Evolutionary conservation across 805 yeast species (phyloP), one percentile per base, ranked within the genome.

Genomic region (Metschnikowia proteae): DNA sequence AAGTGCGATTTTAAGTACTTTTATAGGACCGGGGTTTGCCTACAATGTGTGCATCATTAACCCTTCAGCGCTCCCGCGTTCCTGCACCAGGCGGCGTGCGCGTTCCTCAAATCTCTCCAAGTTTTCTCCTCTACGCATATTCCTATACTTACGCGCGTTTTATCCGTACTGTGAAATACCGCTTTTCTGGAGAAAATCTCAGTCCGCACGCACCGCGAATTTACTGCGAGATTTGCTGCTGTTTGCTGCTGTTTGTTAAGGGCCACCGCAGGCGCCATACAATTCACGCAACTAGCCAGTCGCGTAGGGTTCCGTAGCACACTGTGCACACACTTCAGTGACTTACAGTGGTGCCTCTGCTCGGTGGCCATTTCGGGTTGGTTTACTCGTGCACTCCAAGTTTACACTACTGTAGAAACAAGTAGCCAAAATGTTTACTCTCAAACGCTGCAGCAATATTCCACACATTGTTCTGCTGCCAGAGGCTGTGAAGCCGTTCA

Each of bases 131-230:
- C 48, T 49, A 49, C 54, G 43, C 50, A 27, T 35, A 43, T 35
- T 47, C 52, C 52, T 48, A 43, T 22, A 52, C 46, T 54, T 52
- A 54, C 56, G 49, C 58, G 56, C 51, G 50, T 43, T 26, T 41
- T 17, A 23, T 17, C 26, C 47, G 52, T 38, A 36, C 55, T 43
- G 23, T 2, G 5, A 43, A 37, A 47, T 55, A 55, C 58, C 32
- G 38, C 27, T 37, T 8, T 36, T 5, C 6, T 31, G 26, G 47
- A 10, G 53, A 48, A 50, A 44, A n/a, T 28, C 23, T 33, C 35
- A 33, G 45, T 33, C 17, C 29, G 6, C 22, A 38, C 11, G 31
- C 47, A 11, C 50, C 47, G 28, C 41, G 38, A 17, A 17, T 23
- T 17, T 43, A 8, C 22, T 44, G 30, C 40, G 32, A 23, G n/a